Conservation (phyloP, 1,284 basidiomycete species). For the Microbotryum scabiosae region DNA sequence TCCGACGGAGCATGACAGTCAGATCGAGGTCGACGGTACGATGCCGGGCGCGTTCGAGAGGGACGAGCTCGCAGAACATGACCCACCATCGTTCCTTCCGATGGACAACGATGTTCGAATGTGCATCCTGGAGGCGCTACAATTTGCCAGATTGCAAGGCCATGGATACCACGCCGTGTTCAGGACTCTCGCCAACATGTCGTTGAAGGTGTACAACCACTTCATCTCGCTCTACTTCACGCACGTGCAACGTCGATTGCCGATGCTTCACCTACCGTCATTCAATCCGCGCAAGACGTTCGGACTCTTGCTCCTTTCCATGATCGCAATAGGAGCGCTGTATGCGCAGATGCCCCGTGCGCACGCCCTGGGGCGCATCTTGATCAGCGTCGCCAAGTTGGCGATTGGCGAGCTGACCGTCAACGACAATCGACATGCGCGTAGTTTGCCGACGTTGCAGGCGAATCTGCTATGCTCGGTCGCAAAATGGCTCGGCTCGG, state of each 20-base stretch:
- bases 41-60: not conserved
- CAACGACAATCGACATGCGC: constrained; percentile 9
- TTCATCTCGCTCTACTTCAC: constrained; percentile 7
- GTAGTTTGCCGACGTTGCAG: constrained; percentile 4
- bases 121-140: constrained; percentile 9
- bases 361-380: not conserved
- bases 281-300: constrained; percentile 11
- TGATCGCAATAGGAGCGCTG: constrained; percentile 12
- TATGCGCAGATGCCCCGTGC: constrained; percentile 5
- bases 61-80: not conserved
- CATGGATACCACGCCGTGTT: constrained; percentile 6
- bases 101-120: constrained; percentile 9
- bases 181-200: not conserved
- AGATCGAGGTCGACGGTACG: not conserved
- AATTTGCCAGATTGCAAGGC: constrained; percentile 1
- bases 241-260: constrained; percentile 3
- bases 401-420: constrained; percentile 7
- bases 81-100: not conserved
- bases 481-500: constrained; percentile 2
- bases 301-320: constrained; percentile 10
- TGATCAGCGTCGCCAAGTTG: constrained; percentile 5
- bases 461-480: not conserved
- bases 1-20: not conserved
- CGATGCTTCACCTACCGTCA: constrained; percentile 8
- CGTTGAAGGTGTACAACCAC: not conserved